Percentiles rank a stretch among this genome's conserved stretches.
Conservation (phyloP, 306 rosid species). For the Pterocarpus macrocarpus region DNA sequence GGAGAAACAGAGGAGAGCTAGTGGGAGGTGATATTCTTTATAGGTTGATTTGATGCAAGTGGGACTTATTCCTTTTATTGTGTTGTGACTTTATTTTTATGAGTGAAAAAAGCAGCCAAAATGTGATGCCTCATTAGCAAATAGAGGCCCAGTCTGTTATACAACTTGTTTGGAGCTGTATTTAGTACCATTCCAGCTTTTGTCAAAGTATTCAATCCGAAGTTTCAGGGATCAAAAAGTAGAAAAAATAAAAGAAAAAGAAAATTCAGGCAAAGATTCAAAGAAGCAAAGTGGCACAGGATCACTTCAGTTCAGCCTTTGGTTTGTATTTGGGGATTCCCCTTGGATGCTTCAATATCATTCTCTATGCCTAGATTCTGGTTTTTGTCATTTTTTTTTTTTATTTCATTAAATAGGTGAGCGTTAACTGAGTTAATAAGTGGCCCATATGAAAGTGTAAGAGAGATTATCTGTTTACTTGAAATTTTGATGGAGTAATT, state of each 20-base stretch:
- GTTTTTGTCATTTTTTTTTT: background rate
- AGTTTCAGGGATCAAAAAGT: conserved; percentile 44
- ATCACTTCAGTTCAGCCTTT: conserved; percentile 46
- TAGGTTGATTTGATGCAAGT: conserved; percentile 24
- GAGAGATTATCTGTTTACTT: background rate
- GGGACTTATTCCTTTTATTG: conserved; percentile 32
- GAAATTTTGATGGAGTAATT: conserved; percentile 11
- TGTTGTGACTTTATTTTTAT: conserved; percentile 39
- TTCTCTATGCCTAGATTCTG: conserved; percentile 29
- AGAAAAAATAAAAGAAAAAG: background rate
- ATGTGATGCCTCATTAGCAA: conserved; percentile 39
- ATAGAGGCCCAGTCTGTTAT: conserved; percentile 36
- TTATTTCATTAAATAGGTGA: conserved; percentile 1
- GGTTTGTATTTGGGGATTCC: conserved; percentile 14
- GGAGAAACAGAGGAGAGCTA: conserved; percentile 29
- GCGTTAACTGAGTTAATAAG: conserved; percentile 11
- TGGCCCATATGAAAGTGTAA: background rate
- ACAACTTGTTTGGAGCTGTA: conserved; percentile 53
- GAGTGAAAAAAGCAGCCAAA: conserved; percentile 33
- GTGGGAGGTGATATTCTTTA: conserved; percentile 30
- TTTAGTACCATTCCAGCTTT: conserved; percentile 42
- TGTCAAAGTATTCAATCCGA: conserved; percentile 38
- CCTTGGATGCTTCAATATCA: conserved; percentile 27
- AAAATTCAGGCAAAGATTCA: conserved; percentile 27
- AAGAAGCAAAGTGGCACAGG: conserved; percentile 46